A percentile compares a stretch with the other conserved stretches of the same genome.
Evolutionary conservation across 139 green algal genomes (phyloP).

Genomic region (Coccomyxa sp.): DNA sequence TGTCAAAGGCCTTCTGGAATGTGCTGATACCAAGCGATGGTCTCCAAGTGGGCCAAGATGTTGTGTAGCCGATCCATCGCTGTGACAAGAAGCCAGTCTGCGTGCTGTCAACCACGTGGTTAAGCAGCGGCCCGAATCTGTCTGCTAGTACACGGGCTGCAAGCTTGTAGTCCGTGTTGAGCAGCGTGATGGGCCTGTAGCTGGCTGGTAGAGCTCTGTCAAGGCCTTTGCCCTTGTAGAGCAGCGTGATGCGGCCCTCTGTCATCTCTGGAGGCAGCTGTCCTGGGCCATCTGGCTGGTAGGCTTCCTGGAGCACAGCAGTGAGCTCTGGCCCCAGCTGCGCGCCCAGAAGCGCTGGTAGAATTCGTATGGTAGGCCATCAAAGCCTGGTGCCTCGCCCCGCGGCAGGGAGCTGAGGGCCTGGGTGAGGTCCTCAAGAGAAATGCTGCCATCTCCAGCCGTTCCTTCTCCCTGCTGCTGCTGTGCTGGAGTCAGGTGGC

Average conservation of each 20-base stretch:
- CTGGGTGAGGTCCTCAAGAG: neutral
- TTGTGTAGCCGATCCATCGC: slow-evolving; percentile 25
- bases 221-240: slow-evolving; percentile 19
- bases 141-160: slow-evolving; percentile 20
- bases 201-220: neutral
- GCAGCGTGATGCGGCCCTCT: slow-evolving; percentile 20
- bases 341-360: neutral
- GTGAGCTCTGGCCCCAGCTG: too few relatives aligned
- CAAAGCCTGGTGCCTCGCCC: neutral
- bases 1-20: neutral
- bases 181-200: slow-evolving; percentile 36
- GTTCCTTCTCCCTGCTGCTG: too few relatives aligned
- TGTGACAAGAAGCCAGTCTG: slow-evolving; percentile 28
- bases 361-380: neutral
- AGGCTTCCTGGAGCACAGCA: neutral
- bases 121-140: slow-evolving; percentile 3
- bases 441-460: neutral
- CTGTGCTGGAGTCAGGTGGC: too few relatives aligned
- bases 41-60: neutral
- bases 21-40: neutral
- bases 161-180: slow-evolving; percentile 28
- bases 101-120: slow-evolving; percentile 6
- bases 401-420: neutral
- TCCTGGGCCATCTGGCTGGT: neutral
- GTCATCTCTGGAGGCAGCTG: slow-evolving; percentile 14